These are phyloP conservation scores for Puccinia novopanici DNA, from an alignment of 1,284 basidiomycete genomes.

Conservation along the genomic window DNA sequence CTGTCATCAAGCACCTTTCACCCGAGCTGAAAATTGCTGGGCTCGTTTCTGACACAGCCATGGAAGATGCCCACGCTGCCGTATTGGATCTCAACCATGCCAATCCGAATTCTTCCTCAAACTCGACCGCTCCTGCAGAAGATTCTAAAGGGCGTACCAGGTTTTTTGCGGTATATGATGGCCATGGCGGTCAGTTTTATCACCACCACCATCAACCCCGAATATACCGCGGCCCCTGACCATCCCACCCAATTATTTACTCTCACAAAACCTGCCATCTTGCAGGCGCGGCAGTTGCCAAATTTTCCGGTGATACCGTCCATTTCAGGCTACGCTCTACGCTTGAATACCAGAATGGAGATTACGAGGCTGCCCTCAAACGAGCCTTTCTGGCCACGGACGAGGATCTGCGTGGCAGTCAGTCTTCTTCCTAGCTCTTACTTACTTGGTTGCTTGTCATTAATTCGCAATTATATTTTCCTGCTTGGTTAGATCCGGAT, in stretches of 20 bases:
- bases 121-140: conserved; percentile 64
- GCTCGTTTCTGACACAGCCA: conserved; percentile 66
- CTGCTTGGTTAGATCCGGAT: conserved; percentile 69
- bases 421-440: background rate
- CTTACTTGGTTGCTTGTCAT: background rate
- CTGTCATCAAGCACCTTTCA: background rate
- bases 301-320: conserved; percentile 84
- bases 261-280: conserved; percentile 2
- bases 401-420: conserved; percentile 84
- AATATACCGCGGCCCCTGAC: background rate
- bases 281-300: conserved; percentile 80
- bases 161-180: conserved; percentile 97
- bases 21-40: conserved; percentile 37
- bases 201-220: conserved; percentile 14
- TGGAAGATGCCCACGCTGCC: conserved; percentile 97
- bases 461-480: background rate
- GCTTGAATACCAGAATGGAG: conserved; percentile 70
- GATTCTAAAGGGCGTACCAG: conserved; percentile 56
- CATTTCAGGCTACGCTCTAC: conserved; percentile 77
- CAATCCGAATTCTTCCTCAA: conserved; percentile 51
- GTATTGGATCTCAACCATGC: conserved; percentile 64
- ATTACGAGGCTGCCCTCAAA: conserved; percentile 80
- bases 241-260: background rate
- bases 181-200: conserved; percentile 81
- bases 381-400: conserved; percentile 89